Conservation (phyloP, 768 basidiomycete species). For the Rhodosporidiobolus odoratus region DNA sequence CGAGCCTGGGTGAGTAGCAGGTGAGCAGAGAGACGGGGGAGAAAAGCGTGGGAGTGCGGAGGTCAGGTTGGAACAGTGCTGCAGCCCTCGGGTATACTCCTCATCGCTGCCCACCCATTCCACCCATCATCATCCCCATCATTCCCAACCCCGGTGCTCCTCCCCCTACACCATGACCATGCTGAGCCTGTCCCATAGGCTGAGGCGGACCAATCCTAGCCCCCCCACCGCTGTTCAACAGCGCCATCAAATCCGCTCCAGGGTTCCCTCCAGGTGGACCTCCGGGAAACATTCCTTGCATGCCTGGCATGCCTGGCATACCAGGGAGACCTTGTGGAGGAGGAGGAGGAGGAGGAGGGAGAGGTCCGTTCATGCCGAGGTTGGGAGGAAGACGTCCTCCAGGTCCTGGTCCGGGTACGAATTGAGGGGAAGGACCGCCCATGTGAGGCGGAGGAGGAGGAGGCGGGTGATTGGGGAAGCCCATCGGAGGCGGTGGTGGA, state of each 20-base stretch:
- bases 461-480: slow-evolving; percentile 1
- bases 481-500: not conserved
- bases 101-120: not conserved
- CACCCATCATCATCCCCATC: not conserved
- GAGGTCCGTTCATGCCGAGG: no score
- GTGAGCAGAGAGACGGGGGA: not conserved
- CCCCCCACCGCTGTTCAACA: slow-evolving; percentile 29
- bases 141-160: not conserved
- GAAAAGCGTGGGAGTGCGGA: not conserved
- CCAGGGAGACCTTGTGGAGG: not conserved
- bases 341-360: not conserved
- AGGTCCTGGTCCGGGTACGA: not conserved
- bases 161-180: not conserved
- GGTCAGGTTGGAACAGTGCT: no score
- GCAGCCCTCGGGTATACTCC: no score
- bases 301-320: not conserved
- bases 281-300: slow-evolving; percentile 2
- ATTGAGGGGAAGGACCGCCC: no score
- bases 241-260: slow-evolving; percentile 35
- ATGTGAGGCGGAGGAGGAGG: no score
- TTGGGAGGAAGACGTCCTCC: not conserved
- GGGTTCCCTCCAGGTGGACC: slow-evolving; percentile 10
- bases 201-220: slow-evolving; percentile 16
- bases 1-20: not conserved
- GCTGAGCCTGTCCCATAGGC: not conserved